Percentiles rank a stretch among this genome's conserved stretches.
Evolutionary conservation across 169 alveolate species (phyloP).

Genomic region (Plasmodium vivax): DNA sequence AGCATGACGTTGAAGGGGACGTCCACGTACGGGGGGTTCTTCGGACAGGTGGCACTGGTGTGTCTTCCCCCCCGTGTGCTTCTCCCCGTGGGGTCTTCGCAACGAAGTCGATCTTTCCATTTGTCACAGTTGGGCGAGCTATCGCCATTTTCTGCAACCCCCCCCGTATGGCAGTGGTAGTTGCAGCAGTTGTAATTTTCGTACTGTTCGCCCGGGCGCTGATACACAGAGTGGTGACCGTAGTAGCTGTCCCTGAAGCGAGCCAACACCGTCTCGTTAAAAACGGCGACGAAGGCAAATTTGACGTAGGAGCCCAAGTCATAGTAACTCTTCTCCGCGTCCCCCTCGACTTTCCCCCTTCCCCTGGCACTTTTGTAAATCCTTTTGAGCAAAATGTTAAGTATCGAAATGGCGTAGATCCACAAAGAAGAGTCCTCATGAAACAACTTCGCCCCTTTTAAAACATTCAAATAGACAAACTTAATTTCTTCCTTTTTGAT

Average conservation of each 20-base stretch:
- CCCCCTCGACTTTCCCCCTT: not conserved
- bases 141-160: not conserved
- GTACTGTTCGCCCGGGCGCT: not conserved
- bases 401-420: slow-evolving; percentile 64
- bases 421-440: slow-evolving; percentile 64
- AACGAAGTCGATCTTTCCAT: not conserved
- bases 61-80: not conserved
- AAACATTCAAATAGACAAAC: slow-evolving; percentile 48
- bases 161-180: not conserved
- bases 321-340: slow-evolving; percentile 4
- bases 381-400: slow-evolving; percentile 59
- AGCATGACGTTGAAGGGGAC: slow-evolving; percentile 29
- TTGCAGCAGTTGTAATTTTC: too few relatives aligned
- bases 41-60: not conserved
- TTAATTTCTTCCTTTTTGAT: slow-evolving; percentile 75
- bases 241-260: slow-evolving; percentile 56
- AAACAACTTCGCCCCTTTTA: slow-evolving; percentile 28
- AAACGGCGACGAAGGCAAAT: slow-evolving; percentile 37
- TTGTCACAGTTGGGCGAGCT: not conserved
- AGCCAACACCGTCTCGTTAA: slow-evolving; percentile 36
- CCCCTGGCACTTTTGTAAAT: slow-evolving; percentile 29
- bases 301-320: slow-evolving; percentile 50
- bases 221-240: slow-evolving; percentile 3
- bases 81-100: not conserved
- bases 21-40: slow-evolving; percentile 15